A percentile compares a stretch with the other conserved stretches of the same genome.
Evolutionary conservation across 148 eudicot species (phyloP).

Genomic region (Cornus controversa): DNA sequence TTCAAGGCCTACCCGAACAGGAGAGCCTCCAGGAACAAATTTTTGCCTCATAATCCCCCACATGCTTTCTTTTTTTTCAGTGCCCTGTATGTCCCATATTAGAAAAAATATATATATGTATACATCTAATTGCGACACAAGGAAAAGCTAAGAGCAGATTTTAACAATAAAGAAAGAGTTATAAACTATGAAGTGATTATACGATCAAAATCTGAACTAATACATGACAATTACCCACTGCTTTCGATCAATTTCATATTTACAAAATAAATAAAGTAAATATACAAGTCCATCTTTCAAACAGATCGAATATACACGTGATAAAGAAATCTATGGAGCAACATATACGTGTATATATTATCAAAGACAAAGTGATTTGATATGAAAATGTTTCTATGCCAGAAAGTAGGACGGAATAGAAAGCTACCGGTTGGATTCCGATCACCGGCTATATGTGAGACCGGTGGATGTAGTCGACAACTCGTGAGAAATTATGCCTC

Average conservation of each 20-base stretch:
- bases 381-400: background rate
- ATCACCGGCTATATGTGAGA: background rate
- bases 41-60: conserved; percentile 28
- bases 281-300: too few species aligned
- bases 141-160: too few species aligned
- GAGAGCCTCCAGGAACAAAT: conserved; percentile 10
- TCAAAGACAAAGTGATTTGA: background rate
- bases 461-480: background rate
- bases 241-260: too few species aligned
- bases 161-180: too few species aligned
- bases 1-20: conserved; percentile 2
- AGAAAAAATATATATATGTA: background rate
- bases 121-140: too few species aligned
- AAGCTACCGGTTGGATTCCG: background rate
- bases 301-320: background rate
- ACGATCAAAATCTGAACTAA: too few species aligned
- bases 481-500: background rate
- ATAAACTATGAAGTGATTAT: too few species aligned
- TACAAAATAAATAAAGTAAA: too few species aligned
- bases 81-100: background rate
- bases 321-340: background rate
- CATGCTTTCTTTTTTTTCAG: conserved; percentile 25
- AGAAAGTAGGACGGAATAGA: background rate
- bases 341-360: too few species aligned
- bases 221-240: too few species aligned